phyloP scores from a whole-genome alignment of 495 filamentous ascomycete species.

The Ramalina peruviana region DNA sequence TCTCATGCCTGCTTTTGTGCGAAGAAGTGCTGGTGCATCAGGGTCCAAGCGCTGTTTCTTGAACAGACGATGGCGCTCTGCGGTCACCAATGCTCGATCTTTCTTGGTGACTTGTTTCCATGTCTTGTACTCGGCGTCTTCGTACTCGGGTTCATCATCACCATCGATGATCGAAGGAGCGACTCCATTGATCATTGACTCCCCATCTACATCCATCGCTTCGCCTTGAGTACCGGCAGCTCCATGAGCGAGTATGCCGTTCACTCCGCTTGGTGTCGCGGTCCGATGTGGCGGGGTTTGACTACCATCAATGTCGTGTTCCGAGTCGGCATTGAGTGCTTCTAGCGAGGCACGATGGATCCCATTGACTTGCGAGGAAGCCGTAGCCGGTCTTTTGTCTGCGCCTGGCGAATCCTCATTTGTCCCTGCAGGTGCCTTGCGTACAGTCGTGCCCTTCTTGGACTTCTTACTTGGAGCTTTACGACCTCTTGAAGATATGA shows the following conservation, averaged over 20 bases:
- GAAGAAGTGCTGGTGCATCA: slow-evolving; percentile 74
- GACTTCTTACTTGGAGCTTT: slow-evolving; percentile 73
- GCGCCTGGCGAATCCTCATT: slow-evolving; percentile 58
- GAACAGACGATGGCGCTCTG: slow-evolving; percentile 67
- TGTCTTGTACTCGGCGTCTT: slow-evolving; percentile 86
- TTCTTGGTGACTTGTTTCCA: slow-evolving; percentile 99
- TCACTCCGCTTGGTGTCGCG: slow-evolving; percentile 60
- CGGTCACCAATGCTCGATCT: slow-evolving; percentile 75
- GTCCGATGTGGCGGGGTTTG: slow-evolving; percentile 69
- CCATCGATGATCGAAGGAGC: slow-evolving; percentile 20
- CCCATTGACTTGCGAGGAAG: background rate
- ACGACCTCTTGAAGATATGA: slow-evolving; percentile 90
- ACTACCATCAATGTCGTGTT: slow-evolving; percentile 50
- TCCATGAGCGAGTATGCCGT: slow-evolving; percentile 44
- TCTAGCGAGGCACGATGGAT: slow-evolving; percentile 20
- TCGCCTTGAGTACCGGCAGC: slow-evolving; percentile 56
- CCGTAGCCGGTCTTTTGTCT: slow-evolving; percentile 8
- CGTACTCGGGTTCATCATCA: slow-evolving; percentile 40
- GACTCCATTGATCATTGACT: slow-evolving; percentile 45
- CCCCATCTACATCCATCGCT: slow-evolving; percentile 66
- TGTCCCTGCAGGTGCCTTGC: slow-evolving; percentile 49
- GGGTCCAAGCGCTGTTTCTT: slow-evolving; percentile 67
- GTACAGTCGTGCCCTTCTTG: slow-evolving; percentile 61
- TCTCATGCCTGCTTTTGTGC: slow-evolving; percentile 66
- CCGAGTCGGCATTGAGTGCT: slow-evolving; percentile 47